These are phyloP conservation scores for Nicotiana obtusifolia DNA, from an alignment of 257 asterid genomes.

Conservation along the genomic window DNA sequence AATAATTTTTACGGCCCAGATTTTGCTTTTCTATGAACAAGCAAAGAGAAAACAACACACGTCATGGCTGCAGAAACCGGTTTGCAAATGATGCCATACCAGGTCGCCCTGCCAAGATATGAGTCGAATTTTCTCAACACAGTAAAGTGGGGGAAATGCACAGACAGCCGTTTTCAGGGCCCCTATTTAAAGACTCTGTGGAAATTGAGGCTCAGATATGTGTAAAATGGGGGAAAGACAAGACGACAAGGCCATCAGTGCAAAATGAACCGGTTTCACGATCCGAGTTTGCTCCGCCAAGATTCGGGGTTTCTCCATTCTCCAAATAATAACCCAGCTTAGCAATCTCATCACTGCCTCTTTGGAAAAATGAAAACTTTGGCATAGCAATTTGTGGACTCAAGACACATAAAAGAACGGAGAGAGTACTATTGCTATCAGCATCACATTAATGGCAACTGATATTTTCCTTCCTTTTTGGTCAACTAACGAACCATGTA, in stretches of 20 bases:
- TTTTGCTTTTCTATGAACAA: too few relatives aligned
- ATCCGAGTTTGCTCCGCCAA: neutral
- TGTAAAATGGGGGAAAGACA: neutral
- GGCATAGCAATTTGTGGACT: neutral
- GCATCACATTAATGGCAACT: neutral
- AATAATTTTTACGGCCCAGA: too few relatives aligned
- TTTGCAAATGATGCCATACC: neutral
- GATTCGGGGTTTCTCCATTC: neutral
- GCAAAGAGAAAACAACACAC: neutral
- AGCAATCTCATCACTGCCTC: neutral
- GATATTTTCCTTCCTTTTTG: neutral
- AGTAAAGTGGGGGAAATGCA: neutral
- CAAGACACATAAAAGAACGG: neutral
- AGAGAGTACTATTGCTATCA: neutral
- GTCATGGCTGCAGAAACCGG: neutral
- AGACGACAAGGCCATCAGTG: neutral
- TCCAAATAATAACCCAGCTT: neutral
- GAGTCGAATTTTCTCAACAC: neutral
- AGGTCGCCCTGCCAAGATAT: conserved; percentile 25
- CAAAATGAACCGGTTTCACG: neutral
- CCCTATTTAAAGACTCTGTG: neutral
- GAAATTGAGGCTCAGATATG: neutral
- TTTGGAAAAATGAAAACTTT: neutral
- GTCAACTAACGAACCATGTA: neutral
- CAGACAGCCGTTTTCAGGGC: neutral